These are phyloP conservation scores for Bruguiera parviflora DNA, from an alignment of 345 rosid genomes.

Conservation along the genomic window DNA sequence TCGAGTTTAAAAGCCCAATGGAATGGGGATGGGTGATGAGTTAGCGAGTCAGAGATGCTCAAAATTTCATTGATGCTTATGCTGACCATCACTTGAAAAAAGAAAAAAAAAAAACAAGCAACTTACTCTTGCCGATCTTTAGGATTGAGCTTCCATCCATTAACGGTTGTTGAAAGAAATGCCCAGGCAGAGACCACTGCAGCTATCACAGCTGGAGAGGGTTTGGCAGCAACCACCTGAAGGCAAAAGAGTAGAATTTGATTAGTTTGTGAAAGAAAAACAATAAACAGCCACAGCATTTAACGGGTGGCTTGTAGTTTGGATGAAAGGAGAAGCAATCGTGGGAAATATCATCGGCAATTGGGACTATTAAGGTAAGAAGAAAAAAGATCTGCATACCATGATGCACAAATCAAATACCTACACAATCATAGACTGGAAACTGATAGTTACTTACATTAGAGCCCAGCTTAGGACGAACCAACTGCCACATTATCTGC, in stretches of 20 bases:
- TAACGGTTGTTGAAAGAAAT: conserved; percentile 73
- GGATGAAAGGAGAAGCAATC: no score
- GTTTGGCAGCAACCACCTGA: conserved; percentile 67
- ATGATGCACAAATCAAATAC: background rate
- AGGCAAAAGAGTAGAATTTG: background rate
- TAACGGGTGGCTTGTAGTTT: no score
- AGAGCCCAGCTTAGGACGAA: conserved; percentile 78
- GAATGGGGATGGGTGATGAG: no score
- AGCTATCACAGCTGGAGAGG: conserved; percentile 53
- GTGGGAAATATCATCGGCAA: no score
- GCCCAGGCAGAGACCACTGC: conserved; percentile 91
- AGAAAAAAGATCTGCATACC: background rate
- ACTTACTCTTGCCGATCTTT: conserved; percentile 86
- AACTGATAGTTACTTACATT: conserved; percentile 51
- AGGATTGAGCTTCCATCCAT: conserved; percentile 47
- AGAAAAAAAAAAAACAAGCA: no score
- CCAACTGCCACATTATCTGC: conserved; percentile 88
- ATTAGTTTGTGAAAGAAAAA: background rate
- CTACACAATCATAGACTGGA: background rate
- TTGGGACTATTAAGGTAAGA: background rate
- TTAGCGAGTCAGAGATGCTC: no score
- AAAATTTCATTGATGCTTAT: no score
- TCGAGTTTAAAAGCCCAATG: no score
- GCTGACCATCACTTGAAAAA: no score
- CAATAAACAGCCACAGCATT: no score